A percentile compares a stretch with the other conserved stretches of the same genome.
phyloP scores from a whole-genome alignment of 371 early-diverging fungal genomes.

The Mortierella sp. region DNA sequence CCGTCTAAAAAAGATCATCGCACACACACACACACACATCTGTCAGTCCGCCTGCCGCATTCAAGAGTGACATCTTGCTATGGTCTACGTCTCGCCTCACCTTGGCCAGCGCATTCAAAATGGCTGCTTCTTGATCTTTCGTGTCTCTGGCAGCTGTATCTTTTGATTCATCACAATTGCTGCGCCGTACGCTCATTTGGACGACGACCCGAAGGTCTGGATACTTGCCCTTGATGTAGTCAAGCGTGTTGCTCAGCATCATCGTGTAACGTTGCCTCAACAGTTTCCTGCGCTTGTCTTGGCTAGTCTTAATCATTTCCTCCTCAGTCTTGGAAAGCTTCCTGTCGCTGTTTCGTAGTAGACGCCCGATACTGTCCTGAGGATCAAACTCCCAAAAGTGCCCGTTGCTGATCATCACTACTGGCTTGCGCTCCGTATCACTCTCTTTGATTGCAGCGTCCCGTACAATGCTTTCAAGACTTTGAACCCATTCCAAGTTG shows the following conservation, averaged over 20 bases:
- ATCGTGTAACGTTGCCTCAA: conserved; percentile 35
- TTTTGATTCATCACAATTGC: conserved; percentile 4
- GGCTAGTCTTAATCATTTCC: conserved; percentile 10
- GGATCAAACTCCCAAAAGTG: conserved; percentile 45
- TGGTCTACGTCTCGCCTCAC: conserved; percentile 7
- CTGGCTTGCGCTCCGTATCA: conserved; percentile 18
- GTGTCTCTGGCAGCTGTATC: conserved; percentile 4
- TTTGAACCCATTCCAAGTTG: conserved; percentile 35
- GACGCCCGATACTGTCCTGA: conserved; percentile 4
- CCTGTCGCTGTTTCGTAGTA: background rate
- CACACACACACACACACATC: background rate
- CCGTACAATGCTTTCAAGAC: conserved; percentile 15
- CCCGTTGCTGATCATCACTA: conserved; percentile 38
- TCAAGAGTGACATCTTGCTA: too few species aligned
- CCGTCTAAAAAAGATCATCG: conserved; percentile 13
- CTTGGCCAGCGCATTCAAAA: conserved; percentile 42
- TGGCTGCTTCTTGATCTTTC: conserved; percentile 35
- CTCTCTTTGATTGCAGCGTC: background rate
- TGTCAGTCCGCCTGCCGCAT: background rate
- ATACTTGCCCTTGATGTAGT: conserved; percentile 24
- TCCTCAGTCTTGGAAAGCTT: conserved; percentile 27
- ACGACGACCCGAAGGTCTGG: conserved; percentile 36
- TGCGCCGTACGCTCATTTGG: conserved; percentile 34
- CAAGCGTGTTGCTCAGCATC: conserved; percentile 29
- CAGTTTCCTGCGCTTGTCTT: conserved; percentile 22